These are phyloP conservation scores for Aspergillus ellipticus DNA, from an alignment of 495 filamentous ascomycete species.

Conservation along the genomic window DNA sequence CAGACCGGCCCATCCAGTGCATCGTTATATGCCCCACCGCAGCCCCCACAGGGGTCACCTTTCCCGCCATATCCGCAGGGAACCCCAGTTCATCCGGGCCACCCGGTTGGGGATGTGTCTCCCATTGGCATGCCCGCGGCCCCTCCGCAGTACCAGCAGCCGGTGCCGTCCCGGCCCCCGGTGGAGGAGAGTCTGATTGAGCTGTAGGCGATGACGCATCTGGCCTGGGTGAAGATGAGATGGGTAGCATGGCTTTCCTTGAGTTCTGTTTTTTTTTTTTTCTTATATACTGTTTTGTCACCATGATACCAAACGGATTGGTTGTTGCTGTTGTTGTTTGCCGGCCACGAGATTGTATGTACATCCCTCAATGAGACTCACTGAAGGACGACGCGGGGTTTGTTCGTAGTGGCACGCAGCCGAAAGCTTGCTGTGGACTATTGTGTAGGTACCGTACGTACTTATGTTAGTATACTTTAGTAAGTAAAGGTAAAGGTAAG, in stretches of 20 bases:
- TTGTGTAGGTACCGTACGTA: no score
- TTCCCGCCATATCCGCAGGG: slow-evolving; percentile 37
- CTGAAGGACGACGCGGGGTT: background rate
- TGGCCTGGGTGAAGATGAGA: background rate
- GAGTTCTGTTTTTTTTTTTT: background rate
- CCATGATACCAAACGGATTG: slow-evolving; percentile 28
- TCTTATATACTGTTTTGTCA: slow-evolving; percentile 10
- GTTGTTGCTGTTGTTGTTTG: no score
- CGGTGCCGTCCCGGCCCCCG: slow-evolving; percentile 46
- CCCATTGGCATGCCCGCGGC: slow-evolving; percentile 59
- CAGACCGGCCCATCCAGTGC: slow-evolving; percentile 27
- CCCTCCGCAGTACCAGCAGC: slow-evolving; percentile 49
- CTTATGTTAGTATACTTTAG: no score
- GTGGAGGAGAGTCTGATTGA: slow-evolving; percentile 94
- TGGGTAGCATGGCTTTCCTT: background rate
- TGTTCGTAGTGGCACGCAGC: no score
- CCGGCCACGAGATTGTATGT: slow-evolving; percentile 18
- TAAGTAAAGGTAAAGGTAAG: no score
- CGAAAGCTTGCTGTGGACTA: no score
- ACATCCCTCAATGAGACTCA: slow-evolving; percentile 15
- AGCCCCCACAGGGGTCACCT: slow-evolving; percentile 43
- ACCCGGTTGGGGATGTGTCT: slow-evolving; percentile 43
- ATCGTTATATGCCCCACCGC: slow-evolving; percentile 40
- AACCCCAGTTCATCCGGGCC: slow-evolving; percentile 31
- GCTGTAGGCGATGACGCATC: slow-evolving; percentile 27